Conservation (phyloP, 164 flowering plant species). For the Nelumbo lutea region DNA sequence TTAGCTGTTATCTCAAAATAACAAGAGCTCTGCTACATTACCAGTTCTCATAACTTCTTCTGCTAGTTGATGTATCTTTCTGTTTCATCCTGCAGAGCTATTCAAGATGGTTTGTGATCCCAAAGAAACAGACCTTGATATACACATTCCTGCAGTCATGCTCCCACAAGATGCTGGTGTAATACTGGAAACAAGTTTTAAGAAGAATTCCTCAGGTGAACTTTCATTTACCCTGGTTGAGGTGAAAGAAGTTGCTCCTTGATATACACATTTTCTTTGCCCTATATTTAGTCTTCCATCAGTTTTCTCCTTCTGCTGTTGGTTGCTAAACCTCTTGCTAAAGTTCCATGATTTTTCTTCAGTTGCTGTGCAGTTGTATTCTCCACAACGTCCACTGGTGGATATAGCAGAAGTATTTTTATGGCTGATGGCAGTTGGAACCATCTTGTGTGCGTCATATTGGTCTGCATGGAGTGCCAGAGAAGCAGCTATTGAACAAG, state of each 20-base stretch:
- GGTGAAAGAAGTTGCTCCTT: not conserved
- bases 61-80: not conserved
- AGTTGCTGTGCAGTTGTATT: conserved; percentile 92
- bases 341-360: conserved; percentile 13
- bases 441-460: conserved; percentile 86
- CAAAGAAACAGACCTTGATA: conserved; percentile 67
- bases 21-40: too few species aligned
- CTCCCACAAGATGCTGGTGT: conserved; percentile 90
- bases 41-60: not conserved
- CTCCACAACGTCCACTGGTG: conserved; percentile 78
- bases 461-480: conserved; percentile 98
- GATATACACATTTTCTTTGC: not conserved
- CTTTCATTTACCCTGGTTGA: not conserved
- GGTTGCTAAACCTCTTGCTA: conserved; percentile 3
- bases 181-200: conserved; percentile 51
- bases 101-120: conserved; percentile 97
- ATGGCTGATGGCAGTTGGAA: conserved; percentile 99
- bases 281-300: not conserved
- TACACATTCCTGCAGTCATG: conserved; percentile 89
- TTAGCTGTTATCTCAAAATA: too few species aligned
- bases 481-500: conserved; percentile 91
- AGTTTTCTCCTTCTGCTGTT: conserved; percentile 1
- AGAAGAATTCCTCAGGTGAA: conserved; percentile 52
- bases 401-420: conserved; percentile 98
- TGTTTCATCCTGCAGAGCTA: conserved; percentile 51